These are phyloP conservation scores for Phlyctochytrium bullatum DNA, from an alignment of 192 early-diverging fungal genomes.

Conservation along the genomic window DNA sequence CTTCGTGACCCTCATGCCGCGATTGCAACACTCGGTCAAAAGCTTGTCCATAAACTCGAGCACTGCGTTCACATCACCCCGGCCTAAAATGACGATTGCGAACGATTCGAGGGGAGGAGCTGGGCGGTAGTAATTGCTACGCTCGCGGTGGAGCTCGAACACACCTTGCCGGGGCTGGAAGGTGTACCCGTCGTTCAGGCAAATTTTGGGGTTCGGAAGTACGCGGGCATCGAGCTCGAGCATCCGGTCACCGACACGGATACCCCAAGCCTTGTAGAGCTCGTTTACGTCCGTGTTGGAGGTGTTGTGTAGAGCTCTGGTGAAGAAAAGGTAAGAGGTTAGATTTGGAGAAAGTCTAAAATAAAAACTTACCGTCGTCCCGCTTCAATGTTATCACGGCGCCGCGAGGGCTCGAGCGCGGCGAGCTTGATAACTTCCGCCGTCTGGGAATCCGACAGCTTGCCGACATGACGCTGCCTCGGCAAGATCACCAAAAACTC, in stretches of 20 bases:
- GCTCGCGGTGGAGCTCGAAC: background rate
- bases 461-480: conserved; percentile 73
- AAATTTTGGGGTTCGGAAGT: background rate
- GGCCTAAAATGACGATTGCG: background rate
- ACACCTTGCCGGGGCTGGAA: background rate
- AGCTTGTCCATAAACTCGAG: conserved; percentile 61
- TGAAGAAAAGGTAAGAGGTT: background rate
- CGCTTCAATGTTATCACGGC: conserved; percentile 20
- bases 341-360: background rate
- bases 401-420: conserved; percentile 16
- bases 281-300: conserved; percentile 40
- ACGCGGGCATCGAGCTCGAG: conserved; percentile 40
- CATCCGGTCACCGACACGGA: conserved; percentile 51
- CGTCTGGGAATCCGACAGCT: conserved; percentile 76
- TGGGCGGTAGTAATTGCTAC: background rate
- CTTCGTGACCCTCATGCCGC: conserved; percentile 53
- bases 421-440: conserved; percentile 39
- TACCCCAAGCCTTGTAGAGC: conserved; percentile 39
- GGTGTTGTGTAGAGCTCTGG: background rate
- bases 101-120: background rate
- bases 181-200: background rate
- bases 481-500: conserved; percentile 75
- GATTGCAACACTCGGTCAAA: conserved; percentile 53
- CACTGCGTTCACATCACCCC: no score
- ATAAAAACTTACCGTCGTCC: conserved; percentile 18